Conservation (phyloP, 192 early-diverging fungal genomes). For the Diversispora eburnea region DNA sequence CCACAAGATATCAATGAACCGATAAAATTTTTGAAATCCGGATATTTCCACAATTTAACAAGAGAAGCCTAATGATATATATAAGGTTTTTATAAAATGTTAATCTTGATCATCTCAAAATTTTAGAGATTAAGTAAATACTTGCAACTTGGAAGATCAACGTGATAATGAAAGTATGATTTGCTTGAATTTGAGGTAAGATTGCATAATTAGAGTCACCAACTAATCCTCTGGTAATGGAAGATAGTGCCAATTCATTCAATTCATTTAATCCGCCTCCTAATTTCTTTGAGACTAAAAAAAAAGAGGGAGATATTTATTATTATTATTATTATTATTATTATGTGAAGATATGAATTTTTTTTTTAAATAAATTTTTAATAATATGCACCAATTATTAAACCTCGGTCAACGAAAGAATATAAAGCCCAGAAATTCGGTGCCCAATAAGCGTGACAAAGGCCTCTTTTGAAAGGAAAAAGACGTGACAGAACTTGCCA, state of each 20-base stretch:
- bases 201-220: constrained; percentile 83
- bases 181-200: constrained; percentile 67
- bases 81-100: not conserved
- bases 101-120: not conserved
- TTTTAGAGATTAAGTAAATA: constrained; percentile 13
- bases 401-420: constrained; percentile 69
- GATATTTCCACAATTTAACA: constrained; percentile 50
- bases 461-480: constrained; percentile 95
- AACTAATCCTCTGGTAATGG: constrained; percentile 86
- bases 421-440: constrained; percentile 98
- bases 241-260: constrained; percentile 46
- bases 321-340: not conserved
- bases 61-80: constrained; percentile 39
- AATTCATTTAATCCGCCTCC: constrained; percentile 42
- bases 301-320: not conserved
- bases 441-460: constrained; percentile 96
- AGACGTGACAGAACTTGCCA: constrained; percentile 76
- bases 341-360: not conserved
- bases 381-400: constrained; percentile 52
- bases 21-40: constrained; percentile 61
- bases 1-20: constrained; percentile 74
- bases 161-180: constrained; percentile 71
- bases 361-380: constrained; percentile 2
- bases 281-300: constrained; percentile 36
- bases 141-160: constrained; percentile 64